phyloP scores from a whole-genome alignment of 2,329 filamentous ascomycete species.

The Fusarium redolens region DNA sequence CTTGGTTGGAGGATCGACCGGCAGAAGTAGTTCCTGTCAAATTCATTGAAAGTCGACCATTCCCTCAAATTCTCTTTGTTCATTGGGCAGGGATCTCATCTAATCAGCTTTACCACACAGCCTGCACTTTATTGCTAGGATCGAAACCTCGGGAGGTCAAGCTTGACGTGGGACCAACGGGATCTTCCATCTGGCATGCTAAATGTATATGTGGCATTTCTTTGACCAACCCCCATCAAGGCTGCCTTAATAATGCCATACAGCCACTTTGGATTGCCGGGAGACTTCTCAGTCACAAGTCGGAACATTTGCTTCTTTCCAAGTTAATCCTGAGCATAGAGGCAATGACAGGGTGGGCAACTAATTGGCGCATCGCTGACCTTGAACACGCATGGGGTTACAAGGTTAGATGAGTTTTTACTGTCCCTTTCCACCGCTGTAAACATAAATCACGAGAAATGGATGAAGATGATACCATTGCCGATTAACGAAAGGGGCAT shows the following conservation, averaged over 20 bases:
- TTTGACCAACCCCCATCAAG: slow-evolving; percentile 64
- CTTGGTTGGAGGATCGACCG: slow-evolving; percentile 60
- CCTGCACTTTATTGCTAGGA: slow-evolving; percentile 63
- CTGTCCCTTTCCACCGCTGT: neutral
- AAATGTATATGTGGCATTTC: slow-evolving; percentile 67
- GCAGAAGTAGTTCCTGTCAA: slow-evolving; percentile 59
- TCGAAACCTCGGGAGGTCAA: slow-evolving; percentile 51
- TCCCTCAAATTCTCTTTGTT: slow-evolving; percentile 63
- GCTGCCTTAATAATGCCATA: slow-evolving; percentile 67
- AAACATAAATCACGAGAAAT: neutral
- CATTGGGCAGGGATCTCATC: slow-evolving; percentile 67
- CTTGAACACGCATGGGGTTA: slow-evolving; percentile 58
- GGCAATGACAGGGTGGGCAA: slow-evolving; percentile 63
- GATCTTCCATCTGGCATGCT: slow-evolving; percentile 65
- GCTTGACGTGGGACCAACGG: slow-evolving; percentile 41
- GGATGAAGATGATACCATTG: neutral
- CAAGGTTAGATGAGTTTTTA: slow-evolving; percentile 41
- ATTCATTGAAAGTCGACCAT: slow-evolving; percentile 56
- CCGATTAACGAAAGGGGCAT: neutral
- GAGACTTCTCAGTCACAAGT: slow-evolving; percentile 62
- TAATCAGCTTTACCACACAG: slow-evolving; percentile 68
- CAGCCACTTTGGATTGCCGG: slow-evolving; percentile 69
- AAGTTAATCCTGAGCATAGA: slow-evolving; percentile 63
- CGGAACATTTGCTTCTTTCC: slow-evolving; percentile 54
- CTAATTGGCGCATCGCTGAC: slow-evolving; percentile 64